Conservation (phyloP, 805 yeast species). For the Saccharomycopsis selenospora region DNA sequence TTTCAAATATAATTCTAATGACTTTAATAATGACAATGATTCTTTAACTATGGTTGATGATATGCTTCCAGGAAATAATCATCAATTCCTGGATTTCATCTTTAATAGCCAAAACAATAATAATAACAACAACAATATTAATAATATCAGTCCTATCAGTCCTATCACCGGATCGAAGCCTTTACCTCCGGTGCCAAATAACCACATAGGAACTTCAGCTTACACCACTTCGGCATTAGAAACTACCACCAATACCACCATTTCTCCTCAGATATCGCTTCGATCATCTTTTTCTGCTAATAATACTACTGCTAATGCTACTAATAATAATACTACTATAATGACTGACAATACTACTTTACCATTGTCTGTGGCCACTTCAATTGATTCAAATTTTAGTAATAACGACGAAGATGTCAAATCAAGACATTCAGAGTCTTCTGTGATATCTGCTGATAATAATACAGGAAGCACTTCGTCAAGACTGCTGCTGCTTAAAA, state of each 20-base stretch:
- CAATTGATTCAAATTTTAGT: too few species aligned
- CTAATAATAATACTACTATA: too few species aligned
- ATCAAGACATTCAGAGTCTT: too few species aligned
- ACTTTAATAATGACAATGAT: not conserved
- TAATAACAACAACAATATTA: not conserved
- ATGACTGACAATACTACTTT: too few species aligned
- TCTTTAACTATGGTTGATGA: conserved; percentile 11
- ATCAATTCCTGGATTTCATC: not conserved
- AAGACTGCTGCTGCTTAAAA: too few species aligned
- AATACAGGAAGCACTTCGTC: too few species aligned
- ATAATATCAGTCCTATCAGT: not conserved
- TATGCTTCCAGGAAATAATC: conserved; percentile 1
- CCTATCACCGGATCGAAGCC: not conserved
- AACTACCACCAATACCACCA: too few species aligned
- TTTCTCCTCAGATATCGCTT: conserved; percentile 4
- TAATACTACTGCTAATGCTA: not conserved
- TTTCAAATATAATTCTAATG: conserved; percentile 5
- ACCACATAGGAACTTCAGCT: not conserved
- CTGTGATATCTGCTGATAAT: too few species aligned
- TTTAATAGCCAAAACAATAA: too few species aligned
- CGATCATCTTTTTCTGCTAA: conserved; percentile 4
- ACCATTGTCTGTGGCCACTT: too few species aligned
- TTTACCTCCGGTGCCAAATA: not conserved
- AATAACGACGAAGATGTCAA: too few species aligned
- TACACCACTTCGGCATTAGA: not conserved